phyloP scores from a whole-genome alignment of 2,329 filamentous ascomycete species.

The Macroventuria anomochaeta region DNA sequence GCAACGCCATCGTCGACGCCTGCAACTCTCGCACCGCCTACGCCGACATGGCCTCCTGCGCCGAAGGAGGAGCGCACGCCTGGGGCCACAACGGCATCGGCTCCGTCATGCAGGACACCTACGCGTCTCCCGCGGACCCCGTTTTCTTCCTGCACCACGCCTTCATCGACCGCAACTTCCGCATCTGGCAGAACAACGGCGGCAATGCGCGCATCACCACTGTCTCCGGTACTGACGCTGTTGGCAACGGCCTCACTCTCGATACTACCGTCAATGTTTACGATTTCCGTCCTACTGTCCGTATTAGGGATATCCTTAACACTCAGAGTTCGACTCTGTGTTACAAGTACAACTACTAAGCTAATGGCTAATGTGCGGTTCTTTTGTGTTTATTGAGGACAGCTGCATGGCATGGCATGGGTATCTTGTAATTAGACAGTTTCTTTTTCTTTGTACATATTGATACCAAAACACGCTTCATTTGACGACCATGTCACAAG shows the following conservation, averaged over 20 bases:
- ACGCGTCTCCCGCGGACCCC: constrained; percentile 44
- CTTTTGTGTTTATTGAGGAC: not conserved
- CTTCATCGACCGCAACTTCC: constrained; percentile 59
- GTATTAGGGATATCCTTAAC: constrained; percentile 41
- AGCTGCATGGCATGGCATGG: not conserved
- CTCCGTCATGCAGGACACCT: constrained; percentile 44
- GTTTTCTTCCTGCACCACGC: constrained; percentile 59
- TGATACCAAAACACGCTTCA: constrained; percentile 1
- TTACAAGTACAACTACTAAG: constrained; percentile 48
- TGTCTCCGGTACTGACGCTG: constrained; percentile 51
- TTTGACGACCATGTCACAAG: not conserved
- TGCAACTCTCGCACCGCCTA: constrained; percentile 36
- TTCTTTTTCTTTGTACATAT: not conserved
- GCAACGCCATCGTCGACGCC: constrained; percentile 35
- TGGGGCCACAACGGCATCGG: constrained; percentile 48
- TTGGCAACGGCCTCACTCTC: constrained; percentile 33
- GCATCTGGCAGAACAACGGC: constrained; percentile 52
- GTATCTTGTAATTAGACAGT: not conserved
- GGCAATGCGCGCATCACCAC: constrained; percentile 25
- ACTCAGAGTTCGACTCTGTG: constrained; percentile 35
- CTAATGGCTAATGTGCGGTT: not conserved
- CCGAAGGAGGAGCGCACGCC: constrained; percentile 41
- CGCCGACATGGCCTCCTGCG: constrained; percentile 38
- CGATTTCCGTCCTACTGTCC: constrained; percentile 35
- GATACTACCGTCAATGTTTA: constrained; percentile 39